phyloP scores from a whole-genome alignment of 768 basidiomycete species.

The Suillus alpinus region DNA sequence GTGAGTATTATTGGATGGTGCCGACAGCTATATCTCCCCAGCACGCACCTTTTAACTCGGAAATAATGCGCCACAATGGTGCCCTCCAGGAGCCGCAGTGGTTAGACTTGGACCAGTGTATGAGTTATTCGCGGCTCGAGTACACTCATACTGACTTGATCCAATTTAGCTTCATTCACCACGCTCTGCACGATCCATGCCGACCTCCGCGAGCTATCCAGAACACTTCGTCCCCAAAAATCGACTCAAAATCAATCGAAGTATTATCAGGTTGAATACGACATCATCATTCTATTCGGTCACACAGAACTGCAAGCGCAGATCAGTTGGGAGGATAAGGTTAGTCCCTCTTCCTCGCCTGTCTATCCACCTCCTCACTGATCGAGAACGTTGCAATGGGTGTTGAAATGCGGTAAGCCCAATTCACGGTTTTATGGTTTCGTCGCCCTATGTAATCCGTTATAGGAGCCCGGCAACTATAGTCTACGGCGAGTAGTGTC shows the following conservation, averaged over 20 bases:
- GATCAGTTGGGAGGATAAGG: conserved; percentile 37
- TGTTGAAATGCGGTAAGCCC: conserved; percentile 27
- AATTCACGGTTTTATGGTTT: neutral
- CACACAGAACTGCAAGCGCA: conserved; percentile 40
- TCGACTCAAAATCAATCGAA: neutral
- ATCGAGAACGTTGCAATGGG: conserved; percentile 19
- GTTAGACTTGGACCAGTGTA: conserved; percentile 8
- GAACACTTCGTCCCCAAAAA: neutral
- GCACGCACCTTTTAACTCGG: no score
- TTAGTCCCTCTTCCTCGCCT: conserved; percentile 12
- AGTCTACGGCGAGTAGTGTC: neutral
- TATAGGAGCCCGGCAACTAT: conserved; percentile 3
- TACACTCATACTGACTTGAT: neutral
- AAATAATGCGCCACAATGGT: conserved; percentile 8
- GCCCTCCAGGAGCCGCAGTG: conserved; percentile 2
- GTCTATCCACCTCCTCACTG: neutral
- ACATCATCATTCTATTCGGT: conserved; percentile 36
- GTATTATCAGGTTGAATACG: conserved; percentile 25
- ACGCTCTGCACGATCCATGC: conserved; percentile 3
- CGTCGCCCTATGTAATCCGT: neutral
- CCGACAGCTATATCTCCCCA: no score
- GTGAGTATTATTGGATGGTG: no score
- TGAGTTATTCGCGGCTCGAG: neutral
- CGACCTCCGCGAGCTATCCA: conserved; percentile 5
- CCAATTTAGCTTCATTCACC: conserved; percentile 8